These are phyloP conservation scores for Aspergillus glaucus DNA, from an alignment of 2,329 filamentous ascomycete species.

Conservation along the genomic window DNA sequence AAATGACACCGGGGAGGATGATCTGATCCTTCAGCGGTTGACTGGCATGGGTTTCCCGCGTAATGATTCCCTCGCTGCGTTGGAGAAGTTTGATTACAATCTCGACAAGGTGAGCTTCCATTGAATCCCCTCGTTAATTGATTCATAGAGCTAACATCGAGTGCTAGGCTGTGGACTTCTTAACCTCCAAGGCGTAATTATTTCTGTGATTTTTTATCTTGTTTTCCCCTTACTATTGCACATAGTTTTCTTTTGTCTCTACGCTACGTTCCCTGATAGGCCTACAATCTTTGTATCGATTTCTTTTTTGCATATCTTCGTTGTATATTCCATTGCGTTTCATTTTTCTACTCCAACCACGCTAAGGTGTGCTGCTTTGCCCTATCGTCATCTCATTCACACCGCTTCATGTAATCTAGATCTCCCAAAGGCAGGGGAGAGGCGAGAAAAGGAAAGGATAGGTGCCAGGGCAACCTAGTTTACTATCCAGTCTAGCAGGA, in stretches of 20 bases:
- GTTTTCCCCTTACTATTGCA: not conserved
- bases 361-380: not conserved
- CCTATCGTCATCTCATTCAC: not conserved
- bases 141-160: too few species aligned
- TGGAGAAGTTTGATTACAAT: constrained; percentile 96
- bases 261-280: constrained; percentile 2
- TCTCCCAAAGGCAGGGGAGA: not conserved
- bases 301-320: constrained; percentile 2
- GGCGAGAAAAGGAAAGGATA: constrained; percentile 2
- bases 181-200: constrained; percentile 37
- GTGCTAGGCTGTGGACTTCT: constrained; percentile 33
- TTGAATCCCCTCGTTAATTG: too few species aligned
- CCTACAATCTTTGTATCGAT: constrained; percentile 2
- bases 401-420: not conserved
- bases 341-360: constrained; percentile 9
- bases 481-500: not conserved
- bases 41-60: constrained; percentile 84
- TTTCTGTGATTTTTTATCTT: not conserved
- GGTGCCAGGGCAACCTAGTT: not conserved
- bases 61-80: constrained; percentile 64
- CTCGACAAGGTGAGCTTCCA: constrained; percentile 72
- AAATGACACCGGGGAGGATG: constrained; percentile 73
- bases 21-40: constrained; percentile 82
- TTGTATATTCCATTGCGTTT: constrained; percentile 10
- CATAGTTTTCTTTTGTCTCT: constrained; percentile 12